A percentile compares a stretch with the other conserved stretches of the same genome.
These are phyloP conservation scores for Cephalotrichum gorgonifer DNA, from an alignment of 2,329 filamentous ascomycete species.

Conservation along the genomic window DNA sequence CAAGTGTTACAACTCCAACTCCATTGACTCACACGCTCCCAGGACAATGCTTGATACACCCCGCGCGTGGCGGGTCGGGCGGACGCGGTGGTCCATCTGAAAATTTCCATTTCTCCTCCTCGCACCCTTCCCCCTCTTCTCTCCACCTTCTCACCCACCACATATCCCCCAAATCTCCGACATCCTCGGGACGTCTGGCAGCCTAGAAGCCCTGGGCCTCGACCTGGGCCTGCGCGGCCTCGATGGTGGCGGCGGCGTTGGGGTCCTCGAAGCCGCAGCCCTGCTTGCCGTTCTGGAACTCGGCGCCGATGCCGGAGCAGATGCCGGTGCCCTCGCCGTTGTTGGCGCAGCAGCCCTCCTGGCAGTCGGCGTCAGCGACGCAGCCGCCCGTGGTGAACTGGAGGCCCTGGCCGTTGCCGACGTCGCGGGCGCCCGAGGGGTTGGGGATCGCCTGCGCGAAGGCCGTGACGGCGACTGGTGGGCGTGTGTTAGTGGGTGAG, in stretches of 20 bases:
- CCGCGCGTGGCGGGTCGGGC: no score
- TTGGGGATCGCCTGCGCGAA: slow-evolving; percentile 14
- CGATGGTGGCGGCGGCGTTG: slow-evolving; percentile 6
- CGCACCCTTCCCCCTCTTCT: no score
- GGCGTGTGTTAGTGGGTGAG: neutral
- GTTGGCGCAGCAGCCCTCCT: slow-evolving; percentile 15
- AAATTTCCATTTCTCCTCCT: no score
- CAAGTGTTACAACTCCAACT: no score
- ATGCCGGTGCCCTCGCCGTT: slow-evolving; percentile 14
- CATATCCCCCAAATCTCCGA: no score
- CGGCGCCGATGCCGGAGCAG: slow-evolving; percentile 18
- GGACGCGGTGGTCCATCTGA: no score
- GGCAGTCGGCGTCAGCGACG: slow-evolving; percentile 16
- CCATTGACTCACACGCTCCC: no score
- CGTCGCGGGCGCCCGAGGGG: slow-evolving; percentile 14
- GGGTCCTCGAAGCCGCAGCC: slow-evolving; percentile 20
- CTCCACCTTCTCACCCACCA: neutral
- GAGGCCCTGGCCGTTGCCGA: slow-evolving; percentile 14
- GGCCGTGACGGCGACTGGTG: slow-evolving; percentile 11
- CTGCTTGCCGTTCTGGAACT: slow-evolving; percentile 18
- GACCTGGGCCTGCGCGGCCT: slow-evolving; percentile 8
- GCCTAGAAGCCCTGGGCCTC: slow-evolving; percentile 9
- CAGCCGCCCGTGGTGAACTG: slow-evolving; percentile 21
- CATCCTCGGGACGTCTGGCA: no score
- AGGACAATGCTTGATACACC: no score